Evolutionary conservation across 139 green algal genomes (phyloP).

Genomic region (Chlamydomonas asymmetrica): DNA sequence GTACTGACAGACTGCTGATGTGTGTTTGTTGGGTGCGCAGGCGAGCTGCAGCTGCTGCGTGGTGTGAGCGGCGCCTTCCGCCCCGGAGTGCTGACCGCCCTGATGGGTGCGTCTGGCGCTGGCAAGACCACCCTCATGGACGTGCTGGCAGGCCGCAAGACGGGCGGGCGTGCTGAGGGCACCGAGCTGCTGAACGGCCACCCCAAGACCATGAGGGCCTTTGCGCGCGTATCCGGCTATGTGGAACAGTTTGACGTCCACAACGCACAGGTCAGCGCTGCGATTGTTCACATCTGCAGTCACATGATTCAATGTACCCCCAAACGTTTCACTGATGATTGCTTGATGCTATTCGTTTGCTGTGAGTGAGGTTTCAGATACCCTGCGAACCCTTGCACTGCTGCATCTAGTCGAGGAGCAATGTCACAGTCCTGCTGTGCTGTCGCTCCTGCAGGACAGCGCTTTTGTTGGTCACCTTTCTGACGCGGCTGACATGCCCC

Average conservation of each 20-base stretch:
- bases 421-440: too few species aligned
- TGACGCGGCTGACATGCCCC: too few species aligned
- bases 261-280: slow-evolving; percentile 12
- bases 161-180: slow-evolving; percentile 1
- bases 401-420: too few species aligned
- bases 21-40: background rate
- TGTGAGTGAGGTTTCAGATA: too few species aligned
- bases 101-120: slow-evolving; percentile 72
- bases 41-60: slow-evolving; percentile 31
- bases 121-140: slow-evolving; percentile 85
- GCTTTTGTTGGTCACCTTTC: too few species aligned
- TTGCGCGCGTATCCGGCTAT: slow-evolving; percentile 46
- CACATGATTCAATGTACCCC: too few species aligned
- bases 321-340: too few species aligned
- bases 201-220: slow-evolving; percentile 65
- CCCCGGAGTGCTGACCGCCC: background rate
- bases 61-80: slow-evolving; percentile 29
- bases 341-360: too few species aligned
- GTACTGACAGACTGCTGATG: background rate
- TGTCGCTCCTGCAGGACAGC: too few species aligned
- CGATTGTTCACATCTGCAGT: too few species aligned
- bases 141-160: slow-evolving; percentile 77
- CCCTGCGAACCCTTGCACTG: too few species aligned
- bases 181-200: slow-evolving; percentile 43
- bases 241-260: slow-evolving; percentile 55